Evolutionary conservation across 2,329 filamentous ascomycete genomes (phyloP).

Genomic region (Pseudopyricularia cyperi): DNA sequence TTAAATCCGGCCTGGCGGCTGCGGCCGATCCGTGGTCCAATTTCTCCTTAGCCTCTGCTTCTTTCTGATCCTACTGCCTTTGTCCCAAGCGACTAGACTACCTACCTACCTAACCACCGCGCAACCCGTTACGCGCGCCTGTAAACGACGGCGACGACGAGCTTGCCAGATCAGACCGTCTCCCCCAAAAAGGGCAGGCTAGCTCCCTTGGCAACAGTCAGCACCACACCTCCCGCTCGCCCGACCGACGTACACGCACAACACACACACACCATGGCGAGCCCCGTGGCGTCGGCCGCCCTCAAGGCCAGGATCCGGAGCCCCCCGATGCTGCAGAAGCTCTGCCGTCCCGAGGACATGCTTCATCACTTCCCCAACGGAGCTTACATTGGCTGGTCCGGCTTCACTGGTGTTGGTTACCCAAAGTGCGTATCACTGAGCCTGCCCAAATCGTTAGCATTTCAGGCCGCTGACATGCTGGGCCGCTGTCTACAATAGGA

Average conservation of each 20-base stretch:
- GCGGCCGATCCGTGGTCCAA: not conserved
- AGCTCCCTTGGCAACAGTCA: not conserved
- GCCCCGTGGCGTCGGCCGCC: constrained; percentile 51
- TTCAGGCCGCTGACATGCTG: not conserved
- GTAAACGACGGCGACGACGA: not conserved
- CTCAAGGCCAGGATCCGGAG: constrained; percentile 64
- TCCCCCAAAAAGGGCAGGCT: not conserved
- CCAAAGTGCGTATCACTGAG: constrained; percentile 51
- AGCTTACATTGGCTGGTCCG: constrained; percentile 82
- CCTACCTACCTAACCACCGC: not conserved
- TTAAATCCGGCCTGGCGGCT: not conserved
- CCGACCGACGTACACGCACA: not conserved
- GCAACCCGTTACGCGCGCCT: not conserved
- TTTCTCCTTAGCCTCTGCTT: not conserved
- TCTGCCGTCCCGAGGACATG: constrained; percentile 67
- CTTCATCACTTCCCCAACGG: constrained; percentile 72
- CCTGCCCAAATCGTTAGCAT: too few species aligned
- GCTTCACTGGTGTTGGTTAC: constrained; percentile 83
- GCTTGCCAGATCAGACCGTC: not conserved
- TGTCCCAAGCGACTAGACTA: too few species aligned
- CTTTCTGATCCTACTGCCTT: not conserved
- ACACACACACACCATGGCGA: constrained; percentile 24
- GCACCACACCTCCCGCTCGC: not conserved
- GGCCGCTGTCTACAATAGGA: constrained; percentile 33
- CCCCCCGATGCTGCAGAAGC: constrained; percentile 67